phyloP scores from a whole-genome alignment of 257 asterid genomes.

The Przewalskia tangutica region DNA sequence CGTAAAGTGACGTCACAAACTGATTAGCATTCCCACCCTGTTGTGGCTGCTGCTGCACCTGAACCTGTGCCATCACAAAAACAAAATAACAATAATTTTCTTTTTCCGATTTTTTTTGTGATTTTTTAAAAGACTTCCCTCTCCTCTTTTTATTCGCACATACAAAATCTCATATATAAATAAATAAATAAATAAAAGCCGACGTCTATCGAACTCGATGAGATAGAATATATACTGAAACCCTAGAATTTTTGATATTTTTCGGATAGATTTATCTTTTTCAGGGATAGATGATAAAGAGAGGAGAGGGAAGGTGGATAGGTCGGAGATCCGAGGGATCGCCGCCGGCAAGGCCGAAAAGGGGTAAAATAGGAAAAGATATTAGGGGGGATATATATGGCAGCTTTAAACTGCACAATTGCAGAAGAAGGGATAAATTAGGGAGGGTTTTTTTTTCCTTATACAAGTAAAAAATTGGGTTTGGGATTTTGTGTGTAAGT shows the following conservation, averaged over 20 bases:
- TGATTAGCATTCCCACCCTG: constrained; percentile 45
- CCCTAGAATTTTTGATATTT: constrained; percentile 18
- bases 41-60: constrained; percentile 53
- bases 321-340: constrained; percentile 39
- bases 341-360: constrained; percentile 32
- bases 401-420: constrained; percentile 8
- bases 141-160: constrained; percentile 70
- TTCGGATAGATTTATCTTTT: constrained; percentile 18
- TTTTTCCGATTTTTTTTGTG: constrained; percentile 27
- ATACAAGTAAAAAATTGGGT: not conserved
- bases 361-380: not conserved
- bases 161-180: constrained; percentile 8
- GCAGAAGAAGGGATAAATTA: constrained; percentile 2
- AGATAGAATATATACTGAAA: constrained; percentile 22
- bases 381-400: not conserved
- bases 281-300: constrained; percentile 5
- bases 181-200: not conserved
- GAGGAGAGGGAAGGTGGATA: constrained; percentile 47
- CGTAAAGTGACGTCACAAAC: constrained; percentile 75
- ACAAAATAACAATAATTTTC: not conserved
- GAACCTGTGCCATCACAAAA: constrained; percentile 68
- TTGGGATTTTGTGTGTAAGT: constrained; percentile 14
- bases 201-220: constrained; percentile 1
- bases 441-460: not conserved
- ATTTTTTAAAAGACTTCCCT: constrained; percentile 55